A percentile compares a stretch with the other conserved stretches of the same genome.
phyloP scores from a whole-genome alignment of 2,329 filamentous ascomycete genomes.

The Cordyceps farinosa region DNA sequence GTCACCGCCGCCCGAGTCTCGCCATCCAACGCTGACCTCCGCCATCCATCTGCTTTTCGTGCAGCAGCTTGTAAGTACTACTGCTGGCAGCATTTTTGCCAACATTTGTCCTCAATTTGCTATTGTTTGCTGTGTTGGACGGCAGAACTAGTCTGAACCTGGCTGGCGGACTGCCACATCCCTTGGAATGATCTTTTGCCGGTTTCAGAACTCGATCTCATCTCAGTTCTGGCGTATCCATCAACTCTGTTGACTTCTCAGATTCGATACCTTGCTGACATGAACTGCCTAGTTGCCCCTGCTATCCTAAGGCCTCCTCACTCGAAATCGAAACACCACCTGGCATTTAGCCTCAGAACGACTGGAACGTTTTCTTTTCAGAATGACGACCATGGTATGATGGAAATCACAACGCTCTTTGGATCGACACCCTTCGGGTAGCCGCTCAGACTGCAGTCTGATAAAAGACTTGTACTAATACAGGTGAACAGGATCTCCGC shows the following conservation, averaged over 20 bases:
- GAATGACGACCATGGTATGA: constrained; percentile 53
- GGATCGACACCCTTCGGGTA: not conserved
- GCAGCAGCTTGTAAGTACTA: not conserved
- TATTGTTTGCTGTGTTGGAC: not conserved
- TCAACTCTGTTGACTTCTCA: not conserved
- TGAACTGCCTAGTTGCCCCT: not conserved
- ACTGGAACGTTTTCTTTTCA: constrained; percentile 21
- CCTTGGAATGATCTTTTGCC: not conserved
- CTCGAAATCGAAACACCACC: not conserved
- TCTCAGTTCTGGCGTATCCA: no score
- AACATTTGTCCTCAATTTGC: not conserved
- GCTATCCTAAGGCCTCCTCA: not conserved
- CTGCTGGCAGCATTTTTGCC: not conserved
- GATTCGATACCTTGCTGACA: not conserved
- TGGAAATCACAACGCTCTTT: not conserved
- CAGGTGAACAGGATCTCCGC: constrained; percentile 73
- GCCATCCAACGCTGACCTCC: constrained; percentile 1
- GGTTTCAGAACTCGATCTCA: not conserved
- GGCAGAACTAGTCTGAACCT: not conserved
- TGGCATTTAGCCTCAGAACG: not conserved
- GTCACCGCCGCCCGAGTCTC: constrained; percentile 15
- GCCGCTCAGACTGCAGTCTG: no score
- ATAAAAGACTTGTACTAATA: not conserved
- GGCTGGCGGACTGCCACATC: not conserved
- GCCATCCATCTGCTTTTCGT: not conserved